A percentile compares a stretch with the other conserved stretches of the same genome.
These are phyloP conservation scores for Dendrobium huoshanense DNA, from an alignment of 106 monocot genomes.

Conservation along the genomic window DNA sequence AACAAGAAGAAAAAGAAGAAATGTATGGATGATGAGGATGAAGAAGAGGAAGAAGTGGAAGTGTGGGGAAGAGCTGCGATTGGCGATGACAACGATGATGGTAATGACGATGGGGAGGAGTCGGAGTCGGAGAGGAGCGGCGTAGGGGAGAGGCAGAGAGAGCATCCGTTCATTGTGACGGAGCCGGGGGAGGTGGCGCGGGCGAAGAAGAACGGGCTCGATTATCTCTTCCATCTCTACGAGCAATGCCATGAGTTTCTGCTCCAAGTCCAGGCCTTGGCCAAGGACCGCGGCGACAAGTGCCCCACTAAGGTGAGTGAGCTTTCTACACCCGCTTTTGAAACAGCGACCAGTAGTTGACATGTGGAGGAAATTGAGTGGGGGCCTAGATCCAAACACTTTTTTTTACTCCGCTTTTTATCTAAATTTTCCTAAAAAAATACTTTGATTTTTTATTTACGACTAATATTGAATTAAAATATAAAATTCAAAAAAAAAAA, in stretches of 20 bases:
- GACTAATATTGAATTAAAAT: no score
- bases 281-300: conserved; percentile 80
- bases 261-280: conserved; percentile 57
- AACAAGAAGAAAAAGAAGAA: conserved; percentile 24
- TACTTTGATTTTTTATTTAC: no score
- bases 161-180: conserved; percentile 98
- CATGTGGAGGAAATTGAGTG: not conserved
- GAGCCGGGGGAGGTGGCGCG: conserved; percentile 97
- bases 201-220: conserved; percentile 97
- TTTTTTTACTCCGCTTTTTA: no score
- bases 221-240: conserved; percentile 93
- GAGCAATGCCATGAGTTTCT: conserved; percentile 91
- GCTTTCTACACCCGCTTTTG: not conserved
- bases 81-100: conserved; percentile 18
- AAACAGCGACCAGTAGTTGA: not conserved
- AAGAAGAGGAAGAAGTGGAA: not conserved
- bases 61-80: conserved; percentile 11
- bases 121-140: conserved; percentile 22
- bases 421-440: no score
- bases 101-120: conserved; percentile 18
- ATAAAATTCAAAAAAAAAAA: no score
- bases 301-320: conserved; percentile 81
- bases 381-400: no score
- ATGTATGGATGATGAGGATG: not conserved
- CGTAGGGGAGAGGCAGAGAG: conserved; percentile 59